Conservation (phyloP, 1,139 yeast species). For the Lizanozyma gosingica region DNA sequence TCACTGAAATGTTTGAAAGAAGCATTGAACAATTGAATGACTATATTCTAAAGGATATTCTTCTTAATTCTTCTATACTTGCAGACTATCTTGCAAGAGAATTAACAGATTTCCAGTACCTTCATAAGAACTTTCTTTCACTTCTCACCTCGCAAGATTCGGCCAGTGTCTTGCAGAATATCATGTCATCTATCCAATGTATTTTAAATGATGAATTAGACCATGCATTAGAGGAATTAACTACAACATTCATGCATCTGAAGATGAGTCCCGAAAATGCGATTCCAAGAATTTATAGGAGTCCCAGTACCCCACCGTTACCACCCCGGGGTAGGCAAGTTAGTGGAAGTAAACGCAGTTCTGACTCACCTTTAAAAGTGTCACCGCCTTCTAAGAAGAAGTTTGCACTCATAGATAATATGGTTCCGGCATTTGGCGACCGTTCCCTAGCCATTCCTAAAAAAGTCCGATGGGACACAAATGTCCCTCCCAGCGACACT, state of each 20-base stretch:
- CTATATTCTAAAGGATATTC: constrained; percentile 42
- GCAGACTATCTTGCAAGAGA: constrained; percentile 30
- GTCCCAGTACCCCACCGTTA: background rate
- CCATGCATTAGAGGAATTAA: background rate
- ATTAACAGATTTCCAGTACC: constrained; percentile 15
- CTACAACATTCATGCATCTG: background rate
- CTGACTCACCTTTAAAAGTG: background rate
- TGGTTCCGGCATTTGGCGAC: background rate
- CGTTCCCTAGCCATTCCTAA: background rate
- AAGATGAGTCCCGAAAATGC: background rate
- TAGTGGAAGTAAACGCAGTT: background rate
- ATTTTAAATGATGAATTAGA: background rate
- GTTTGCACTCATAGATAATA: background rate
- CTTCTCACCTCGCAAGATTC: background rate
- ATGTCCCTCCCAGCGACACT: background rate
- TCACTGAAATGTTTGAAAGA: constrained; percentile 32
- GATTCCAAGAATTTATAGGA: background rate
- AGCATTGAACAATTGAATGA: constrained; percentile 34
- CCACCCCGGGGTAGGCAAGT: background rate
- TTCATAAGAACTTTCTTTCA: constrained; percentile 3
- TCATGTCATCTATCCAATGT: background rate
- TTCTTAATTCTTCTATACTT: constrained; percentile 46
- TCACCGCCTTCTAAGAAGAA: background rate
- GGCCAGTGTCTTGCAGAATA: background rate
- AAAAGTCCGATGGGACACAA: background rate